Evolutionary conservation across 2,329 filamentous ascomycete species (phyloP), one percentile per base, ranked within the genome.

Genomic region (Fusarium sp.): DNA sequence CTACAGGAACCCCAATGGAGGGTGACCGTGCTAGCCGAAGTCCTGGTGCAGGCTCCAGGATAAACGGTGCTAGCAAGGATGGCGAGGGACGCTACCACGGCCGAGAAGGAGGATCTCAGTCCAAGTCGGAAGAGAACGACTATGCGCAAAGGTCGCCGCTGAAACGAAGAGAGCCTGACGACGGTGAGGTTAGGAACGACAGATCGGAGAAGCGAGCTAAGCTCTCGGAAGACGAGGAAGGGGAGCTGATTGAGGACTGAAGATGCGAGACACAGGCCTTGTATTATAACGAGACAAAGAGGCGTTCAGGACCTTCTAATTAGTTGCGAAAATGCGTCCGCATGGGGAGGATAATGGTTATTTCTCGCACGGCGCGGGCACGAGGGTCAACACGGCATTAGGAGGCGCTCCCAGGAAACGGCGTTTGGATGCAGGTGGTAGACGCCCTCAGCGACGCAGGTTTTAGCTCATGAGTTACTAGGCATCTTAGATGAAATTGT

Each of bases 11-110:
- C 1, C 85, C 86, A 1, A 79, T 83, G 68, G 81, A 83, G 46
- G 78, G 80, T 11, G 86, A 88, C 34, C 81, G 84, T 46, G 81
- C 79, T 13, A 88, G 85, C 28, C 84, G 84, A 67, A 88, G 86
- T 65, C 86, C 86, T 57, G 87, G 84, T 41, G 84, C 84, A 0
- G 80, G 73, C 28, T 74, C 71, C 27, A 80, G 77, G 51, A 71
- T 76, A 1, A 85, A 85, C 46, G 84, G 83, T 27, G 70, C 77
- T n/a, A 80, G 80, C 41, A 77, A 76, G 11, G 75, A 78, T 27
- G 74, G 73, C 23, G 79, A 83, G 37, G 66, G 58, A 34, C 74
- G 68, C 43, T 64, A 68, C 30, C 76, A 80, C n/a, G 66, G 67
- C 53, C 69, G 64, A 51, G 66, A 66, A 11, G 74, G 76, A 16